A percentile compares a stretch with the other conserved stretches of the same genome.
Evolutionary conservation across 2,329 filamentous ascomycete genomes (phyloP).

Genomic region (Magnaporthales sp.): DNA sequence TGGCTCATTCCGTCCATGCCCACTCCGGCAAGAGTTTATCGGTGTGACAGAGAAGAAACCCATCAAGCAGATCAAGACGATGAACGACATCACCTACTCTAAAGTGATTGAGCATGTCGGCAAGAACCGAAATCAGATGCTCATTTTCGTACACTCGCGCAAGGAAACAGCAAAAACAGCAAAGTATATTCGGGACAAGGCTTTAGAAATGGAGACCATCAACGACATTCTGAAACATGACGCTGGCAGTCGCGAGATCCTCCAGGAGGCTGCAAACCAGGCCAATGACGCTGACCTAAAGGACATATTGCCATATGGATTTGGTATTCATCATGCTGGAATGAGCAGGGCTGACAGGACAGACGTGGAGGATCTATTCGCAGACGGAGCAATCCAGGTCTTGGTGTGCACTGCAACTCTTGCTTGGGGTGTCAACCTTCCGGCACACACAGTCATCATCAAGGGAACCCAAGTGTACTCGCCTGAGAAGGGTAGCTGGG

Average conservation of each 20-base stretch:
- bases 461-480: constrained; percentile 98
- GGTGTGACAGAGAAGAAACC: constrained; percentile 96
- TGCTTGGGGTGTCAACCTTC: constrained; percentile 97
- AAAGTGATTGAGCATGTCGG: constrained; percentile 97
- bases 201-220: constrained; percentile 93
- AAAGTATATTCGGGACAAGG: constrained; percentile 92
- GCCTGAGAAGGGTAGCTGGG: constrained; percentile 97
- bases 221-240: constrained; percentile 91
- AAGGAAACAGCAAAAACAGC: constrained; percentile 98
- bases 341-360: constrained; percentile 94
- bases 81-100: constrained; percentile 98
- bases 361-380: constrained; percentile 90
- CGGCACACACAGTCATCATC: constrained; percentile 96
- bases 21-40: constrained; percentile 92
- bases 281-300: constrained; percentile 84
- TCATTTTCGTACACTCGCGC: constrained; percentile 96
- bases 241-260: constrained; percentile 79
- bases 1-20: constrained; percentile 86
- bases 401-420: constrained; percentile 96
- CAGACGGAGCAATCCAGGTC: constrained; percentile 84
- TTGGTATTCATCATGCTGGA: constrained; percentile 96
- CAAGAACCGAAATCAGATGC: constrained; percentile 89
- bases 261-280: constrained; percentile 74
- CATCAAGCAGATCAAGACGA: constrained; percentile 97
- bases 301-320: constrained; percentile 89